Percentiles rank a stretch among this genome's conserved stretches.
phyloP scores from a whole-genome alignment of 768 basidiomycete genomes.

The Leucosporidium scottii region DNA sequence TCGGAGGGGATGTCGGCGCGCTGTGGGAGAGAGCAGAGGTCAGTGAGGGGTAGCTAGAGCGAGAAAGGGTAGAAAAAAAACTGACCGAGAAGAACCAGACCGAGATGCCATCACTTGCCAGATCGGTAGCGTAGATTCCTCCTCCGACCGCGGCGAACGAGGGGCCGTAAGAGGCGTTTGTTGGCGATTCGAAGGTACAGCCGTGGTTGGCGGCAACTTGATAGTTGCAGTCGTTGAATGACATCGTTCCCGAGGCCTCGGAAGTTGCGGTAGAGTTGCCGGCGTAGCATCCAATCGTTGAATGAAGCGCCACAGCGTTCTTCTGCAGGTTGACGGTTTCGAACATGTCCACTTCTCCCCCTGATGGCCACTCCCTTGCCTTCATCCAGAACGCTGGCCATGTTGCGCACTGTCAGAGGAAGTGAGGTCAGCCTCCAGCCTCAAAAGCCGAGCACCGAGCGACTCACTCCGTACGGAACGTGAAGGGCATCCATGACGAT shows the following conservation, averaged over 20 bases:
- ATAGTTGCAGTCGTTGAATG: slow-evolving; percentile 17
- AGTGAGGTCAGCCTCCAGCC: neutral
- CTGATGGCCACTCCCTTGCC: slow-evolving; percentile 23
- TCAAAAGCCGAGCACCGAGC: neutral
- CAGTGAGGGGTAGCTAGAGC: neutral
- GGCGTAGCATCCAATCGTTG: slow-evolving; percentile 45
- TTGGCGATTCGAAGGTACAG: slow-evolving; percentile 12
- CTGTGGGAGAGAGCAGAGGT: slow-evolving; percentile 3
- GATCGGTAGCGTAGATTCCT: slow-evolving; percentile 48
- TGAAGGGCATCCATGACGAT: slow-evolving; percentile 40
- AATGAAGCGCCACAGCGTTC: slow-evolving; percentile 55
- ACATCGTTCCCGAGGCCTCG: slow-evolving; percentile 8
- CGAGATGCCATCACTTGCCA: slow-evolving; percentile 45
- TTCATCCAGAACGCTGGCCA: slow-evolving; percentile 33
- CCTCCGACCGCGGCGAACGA: slow-evolving; percentile 48
- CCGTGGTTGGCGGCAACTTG: slow-evolving; percentile 18
- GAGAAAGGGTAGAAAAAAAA: neutral
- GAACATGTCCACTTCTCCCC: slow-evolving; percentile 65
- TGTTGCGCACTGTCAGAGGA: slow-evolving; percentile 39
- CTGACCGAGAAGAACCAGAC: slow-evolving; percentile 57
- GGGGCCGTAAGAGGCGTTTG: slow-evolving; percentile 44
- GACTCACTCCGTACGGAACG: slow-evolving; percentile 49
- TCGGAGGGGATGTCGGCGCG: slow-evolving; percentile 37
- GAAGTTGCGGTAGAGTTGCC: slow-evolving; percentile 25
- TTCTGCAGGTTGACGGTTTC: slow-evolving; percentile 68